Conservation (phyloP, 2,329 filamentous ascomycete genomes). For the Aspergillus hortae region DNA sequence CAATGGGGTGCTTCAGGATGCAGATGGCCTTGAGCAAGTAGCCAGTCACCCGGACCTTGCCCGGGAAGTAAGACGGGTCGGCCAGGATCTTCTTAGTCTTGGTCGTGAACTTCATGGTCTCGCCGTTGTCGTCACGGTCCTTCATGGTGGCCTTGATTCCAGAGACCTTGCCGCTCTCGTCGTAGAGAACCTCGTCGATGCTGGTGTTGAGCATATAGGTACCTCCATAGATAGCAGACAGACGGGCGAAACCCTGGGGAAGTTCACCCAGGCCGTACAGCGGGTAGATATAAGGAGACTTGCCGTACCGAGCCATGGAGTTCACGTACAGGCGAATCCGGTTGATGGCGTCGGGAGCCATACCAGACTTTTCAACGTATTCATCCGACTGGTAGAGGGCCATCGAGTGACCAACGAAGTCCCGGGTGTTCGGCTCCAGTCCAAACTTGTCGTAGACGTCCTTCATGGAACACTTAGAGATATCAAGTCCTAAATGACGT, state of each 20-base stretch:
- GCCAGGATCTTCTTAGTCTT: conserved; percentile 95
- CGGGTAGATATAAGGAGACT: conserved; percentile 99
- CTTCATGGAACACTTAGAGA: conserved; percentile 82
- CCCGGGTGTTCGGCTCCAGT: conserved; percentile 80
- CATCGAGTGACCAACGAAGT: conserved; percentile 98
- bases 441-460: conserved; percentile 99
- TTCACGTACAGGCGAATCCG: conserved; percentile 95
- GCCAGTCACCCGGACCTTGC: conserved; percentile 81
- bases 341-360: conserved; percentile 79
- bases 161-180: conserved; percentile 71
- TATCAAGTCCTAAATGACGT: conserved; percentile 64
- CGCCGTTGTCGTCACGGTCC: conserved; percentile 69
- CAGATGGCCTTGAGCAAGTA: conserved; percentile 96
- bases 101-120: conserved; percentile 87
- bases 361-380: conserved; percentile 71
- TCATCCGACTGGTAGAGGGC: conserved; percentile 88
- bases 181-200: conserved; percentile 84
- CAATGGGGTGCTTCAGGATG: conserved; percentile 90
- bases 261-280: conserved; percentile 96
- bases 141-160: conserved; percentile 98
- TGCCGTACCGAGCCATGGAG: conserved; percentile 95
- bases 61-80: conserved; percentile 93
- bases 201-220: conserved; percentile 99
- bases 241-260: conserved; percentile 92
- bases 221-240: conserved; percentile 96